Conservation (phyloP, 176 grass and related monocot genomes). For the maize (Zea mays) region DNA sequence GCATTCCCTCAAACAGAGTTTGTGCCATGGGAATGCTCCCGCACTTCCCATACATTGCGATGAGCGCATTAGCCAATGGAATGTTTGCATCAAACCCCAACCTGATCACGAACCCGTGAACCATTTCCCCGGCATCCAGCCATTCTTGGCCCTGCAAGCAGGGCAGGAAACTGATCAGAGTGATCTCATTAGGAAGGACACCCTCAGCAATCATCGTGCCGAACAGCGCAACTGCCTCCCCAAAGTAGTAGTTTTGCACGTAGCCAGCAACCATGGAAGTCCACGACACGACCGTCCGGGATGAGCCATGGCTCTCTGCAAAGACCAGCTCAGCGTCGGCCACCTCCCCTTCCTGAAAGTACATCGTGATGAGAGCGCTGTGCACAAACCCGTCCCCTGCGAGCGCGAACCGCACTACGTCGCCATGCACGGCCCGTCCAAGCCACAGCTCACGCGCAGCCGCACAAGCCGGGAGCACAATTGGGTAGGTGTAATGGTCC, state of each 20-base stretch:
- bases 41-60: conserved; percentile 77
- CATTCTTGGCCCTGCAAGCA: conserved; percentile 51
- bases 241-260: conserved; percentile 60
- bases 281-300: conserved; percentile 70
- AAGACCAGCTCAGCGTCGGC: conserved; percentile 59
- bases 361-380: conserved; percentile 65
- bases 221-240: conserved; percentile 56
- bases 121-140: conserved; percentile 43
- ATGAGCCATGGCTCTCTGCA: conserved; percentile 32
- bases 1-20: conserved; percentile 60
- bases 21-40: conserved; percentile 35
- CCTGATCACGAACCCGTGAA: conserved; percentile 69
- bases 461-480: conserved; percentile 68
- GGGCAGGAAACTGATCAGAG: conserved; percentile 78
- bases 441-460: conserved; percentile 35
- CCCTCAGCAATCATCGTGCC: conserved; percentile 48
- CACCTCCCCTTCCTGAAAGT: conserved; percentile 63
- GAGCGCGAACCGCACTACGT: conserved; percentile 61
- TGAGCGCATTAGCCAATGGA: conserved; percentile 59
- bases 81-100: conserved; percentile 54
- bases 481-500: conserved; percentile 76
- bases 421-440: conserved; percentile 62
- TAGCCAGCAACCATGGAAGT: conserved; percentile 87
- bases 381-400: conserved; percentile 43
- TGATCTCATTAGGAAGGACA: conserved; percentile 65